A percentile compares a stretch with the other conserved stretches of the same genome.
These are phyloP conservation scores for Nyssa sinensis DNA, from an alignment of 148 eudicot species.

Conservation along the genomic window DNA sequence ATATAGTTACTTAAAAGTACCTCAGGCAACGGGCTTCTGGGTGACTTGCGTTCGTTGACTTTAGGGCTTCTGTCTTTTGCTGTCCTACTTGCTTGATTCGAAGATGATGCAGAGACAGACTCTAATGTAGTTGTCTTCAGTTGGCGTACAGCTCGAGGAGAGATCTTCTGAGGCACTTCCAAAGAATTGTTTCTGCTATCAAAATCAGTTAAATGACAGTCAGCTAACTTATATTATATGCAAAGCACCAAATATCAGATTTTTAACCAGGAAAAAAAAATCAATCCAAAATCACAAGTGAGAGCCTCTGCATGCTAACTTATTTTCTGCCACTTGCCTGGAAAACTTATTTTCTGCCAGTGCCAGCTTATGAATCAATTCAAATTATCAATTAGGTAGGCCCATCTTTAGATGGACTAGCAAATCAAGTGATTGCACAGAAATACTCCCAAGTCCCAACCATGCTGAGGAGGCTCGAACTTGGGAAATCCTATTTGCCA, in stretches of 20 bases:
- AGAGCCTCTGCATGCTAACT: neutral
- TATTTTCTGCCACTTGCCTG: no score
- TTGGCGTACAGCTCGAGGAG: conserved; percentile 51
- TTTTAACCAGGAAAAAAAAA: neutral
- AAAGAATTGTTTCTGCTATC: conserved; percentile 52
- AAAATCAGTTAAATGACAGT: neutral
- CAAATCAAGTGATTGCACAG: conserved; percentile 2
- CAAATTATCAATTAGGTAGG: neutral
- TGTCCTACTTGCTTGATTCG: conserved; percentile 40
- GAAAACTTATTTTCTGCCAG: no score
- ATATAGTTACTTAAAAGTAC: conserved; percentile 40
- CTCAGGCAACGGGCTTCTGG: conserved; percentile 62
- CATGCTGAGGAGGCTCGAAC: no score
- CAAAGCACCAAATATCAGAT: neutral
- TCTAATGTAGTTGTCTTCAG: conserved; percentile 56
- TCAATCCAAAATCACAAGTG: neutral
- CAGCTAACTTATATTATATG: neutral
- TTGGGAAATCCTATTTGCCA: no score
- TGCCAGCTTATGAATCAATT: neutral
- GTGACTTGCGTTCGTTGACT: conserved; percentile 57
- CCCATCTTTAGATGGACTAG: neutral
- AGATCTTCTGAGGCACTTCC: conserved; percentile 53
- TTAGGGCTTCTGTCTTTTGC: conserved; percentile 69
- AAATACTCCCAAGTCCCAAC: neutral
- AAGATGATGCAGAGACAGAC: conserved; percentile 47